Evolutionary conservation across 2,329 filamentous ascomycete species (phyloP).

Genomic region (Aspergillus japonicus): DNA sequence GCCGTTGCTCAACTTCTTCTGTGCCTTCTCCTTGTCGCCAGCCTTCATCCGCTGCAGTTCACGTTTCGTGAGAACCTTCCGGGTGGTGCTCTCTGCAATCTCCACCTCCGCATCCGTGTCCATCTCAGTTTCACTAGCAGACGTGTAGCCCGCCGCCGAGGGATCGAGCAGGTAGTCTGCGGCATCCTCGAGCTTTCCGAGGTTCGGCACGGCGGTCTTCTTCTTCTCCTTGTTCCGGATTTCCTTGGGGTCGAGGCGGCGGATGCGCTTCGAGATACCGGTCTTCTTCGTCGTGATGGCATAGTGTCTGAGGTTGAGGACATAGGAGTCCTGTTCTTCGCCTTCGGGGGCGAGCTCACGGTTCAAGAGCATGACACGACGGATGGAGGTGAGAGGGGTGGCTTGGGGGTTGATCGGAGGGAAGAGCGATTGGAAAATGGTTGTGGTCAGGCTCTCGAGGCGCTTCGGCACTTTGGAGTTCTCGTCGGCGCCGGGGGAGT

Average conservation of each 20-base stretch:
- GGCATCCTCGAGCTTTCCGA: conserved; percentile 88
- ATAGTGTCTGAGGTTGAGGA: conserved; percentile 88
- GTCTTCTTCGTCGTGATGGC: conserved; percentile 88
- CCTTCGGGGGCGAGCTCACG: conserved; percentile 58
- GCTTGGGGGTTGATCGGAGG: conserved; percentile 91
- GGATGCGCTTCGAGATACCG: conserved; percentile 78
- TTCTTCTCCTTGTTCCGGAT: conserved; percentile 69
- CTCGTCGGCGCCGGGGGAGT: conserved; percentile 56
- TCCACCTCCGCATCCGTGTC: conserved; percentile 97
- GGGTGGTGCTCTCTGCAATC: conserved; percentile 60
- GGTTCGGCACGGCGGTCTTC: conserved; percentile 72
- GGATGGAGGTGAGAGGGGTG: conserved; percentile 88
- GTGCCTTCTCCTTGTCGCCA: conserved; percentile 46
- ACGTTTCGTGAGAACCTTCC: conserved; percentile 53
- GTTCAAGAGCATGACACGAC: conserved; percentile 85
- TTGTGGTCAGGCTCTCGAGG: conserved; percentile 87
- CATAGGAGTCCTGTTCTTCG: conserved; percentile 65
- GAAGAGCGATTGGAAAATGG: conserved; percentile 93
- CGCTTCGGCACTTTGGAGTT: conserved; percentile 79
- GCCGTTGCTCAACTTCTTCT: conserved; percentile 39
- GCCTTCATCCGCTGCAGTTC: conserved; percentile 50
- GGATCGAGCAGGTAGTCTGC: conserved; percentile 90
- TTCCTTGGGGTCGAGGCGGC: conserved; percentile 81
- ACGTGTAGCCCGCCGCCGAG: conserved; percentile 78
- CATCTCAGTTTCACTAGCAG: conserved; percentile 86